These are phyloP conservation scores for Apiotrichum gamsii DNA, from an alignment of 1,284 basidiomycete genomes.

Conservation along the genomic window DNA sequence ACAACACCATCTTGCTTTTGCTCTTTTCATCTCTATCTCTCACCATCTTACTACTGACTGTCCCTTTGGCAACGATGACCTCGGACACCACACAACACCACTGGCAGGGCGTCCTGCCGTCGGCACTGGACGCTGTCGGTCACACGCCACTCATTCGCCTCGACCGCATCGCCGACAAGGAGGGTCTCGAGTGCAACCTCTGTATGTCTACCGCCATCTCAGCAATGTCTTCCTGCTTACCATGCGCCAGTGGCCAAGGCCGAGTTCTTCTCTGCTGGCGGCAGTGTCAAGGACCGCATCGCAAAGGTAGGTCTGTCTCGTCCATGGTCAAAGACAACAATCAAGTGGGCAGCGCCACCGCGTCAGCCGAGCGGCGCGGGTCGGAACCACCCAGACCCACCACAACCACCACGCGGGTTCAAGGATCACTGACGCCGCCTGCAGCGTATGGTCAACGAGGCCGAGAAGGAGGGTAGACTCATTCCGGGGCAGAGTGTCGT, in stretches of 20 bases:
- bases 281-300: conserved; percentile 92
- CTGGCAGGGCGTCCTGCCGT: conserved; percentile 57
- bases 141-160: conserved; percentile 85
- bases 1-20: background rate
- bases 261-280: conserved; percentile 86
- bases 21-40: background rate
- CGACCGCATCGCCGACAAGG: conserved; percentile 65
- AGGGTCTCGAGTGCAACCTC: conserved; percentile 83
- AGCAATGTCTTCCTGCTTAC: background rate
- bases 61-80: conserved; percentile 1
- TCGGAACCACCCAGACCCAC: too few species aligned
- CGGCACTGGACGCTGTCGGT: conserved; percentile 77
- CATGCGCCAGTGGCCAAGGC: conserved; percentile 67
- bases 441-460: conserved; percentile 83
- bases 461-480: conserved; percentile 78
- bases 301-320: conserved; percentile 68
- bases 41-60: background rate
- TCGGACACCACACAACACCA: conserved; percentile 27
- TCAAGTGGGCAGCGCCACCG: too few species aligned
- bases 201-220: conserved; percentile 53
- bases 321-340: too few species aligned
- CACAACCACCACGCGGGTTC: background rate
- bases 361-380: too few species aligned
- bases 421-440: background rate
- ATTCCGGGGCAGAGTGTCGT: conserved; percentile 84